Evolutionary conservation across 768 basidiomycete species (phyloP).

Genomic region (Amanita brunnescens): DNA sequence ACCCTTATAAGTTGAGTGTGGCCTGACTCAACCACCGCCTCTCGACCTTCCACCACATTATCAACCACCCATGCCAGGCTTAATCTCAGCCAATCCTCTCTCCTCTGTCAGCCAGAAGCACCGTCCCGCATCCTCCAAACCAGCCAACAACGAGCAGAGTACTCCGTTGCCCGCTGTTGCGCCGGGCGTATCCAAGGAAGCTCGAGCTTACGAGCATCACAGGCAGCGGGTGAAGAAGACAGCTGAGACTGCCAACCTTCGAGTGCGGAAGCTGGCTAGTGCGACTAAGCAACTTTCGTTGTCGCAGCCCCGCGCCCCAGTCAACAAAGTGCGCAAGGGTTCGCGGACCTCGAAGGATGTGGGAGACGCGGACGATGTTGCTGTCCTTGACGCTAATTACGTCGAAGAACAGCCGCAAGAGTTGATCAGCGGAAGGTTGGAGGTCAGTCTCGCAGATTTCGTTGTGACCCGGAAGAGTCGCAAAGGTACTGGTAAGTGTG

Average conservation of each 20-base stretch:
- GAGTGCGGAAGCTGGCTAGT: constrained; percentile 22
- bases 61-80: not conserved
- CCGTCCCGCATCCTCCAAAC: not conserved
- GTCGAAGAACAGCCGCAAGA: constrained; percentile 5
- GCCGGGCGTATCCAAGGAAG: constrained; percentile 22
- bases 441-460: constrained; percentile 26
- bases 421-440: constrained; percentile 10
- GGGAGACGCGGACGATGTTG: not conserved
- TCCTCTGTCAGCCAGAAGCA: no score
- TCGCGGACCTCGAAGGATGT: constrained; percentile 1
- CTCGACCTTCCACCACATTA: not conserved
- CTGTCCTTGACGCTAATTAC: not conserved
- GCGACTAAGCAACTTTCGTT: constrained; percentile 4
- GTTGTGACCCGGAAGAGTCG: constrained; percentile 27
- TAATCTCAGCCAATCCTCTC: not conserved
- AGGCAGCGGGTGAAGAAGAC: constrained; percentile 38
- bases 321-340: constrained; percentile 7
- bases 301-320: constrained; percentile 5
- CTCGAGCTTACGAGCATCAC: constrained; percentile 41
- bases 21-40: not conserved
- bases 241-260: constrained; percentile 28
- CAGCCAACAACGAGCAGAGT: not conserved
- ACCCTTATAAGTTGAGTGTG: not conserved
- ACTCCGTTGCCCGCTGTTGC: not conserved
- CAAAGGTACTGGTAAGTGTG: constrained; percentile 26